Base-by-base conservation (phyloP, 2,329 filamentous ascomycete genomes). In the Esteya vermicola region DNA sequence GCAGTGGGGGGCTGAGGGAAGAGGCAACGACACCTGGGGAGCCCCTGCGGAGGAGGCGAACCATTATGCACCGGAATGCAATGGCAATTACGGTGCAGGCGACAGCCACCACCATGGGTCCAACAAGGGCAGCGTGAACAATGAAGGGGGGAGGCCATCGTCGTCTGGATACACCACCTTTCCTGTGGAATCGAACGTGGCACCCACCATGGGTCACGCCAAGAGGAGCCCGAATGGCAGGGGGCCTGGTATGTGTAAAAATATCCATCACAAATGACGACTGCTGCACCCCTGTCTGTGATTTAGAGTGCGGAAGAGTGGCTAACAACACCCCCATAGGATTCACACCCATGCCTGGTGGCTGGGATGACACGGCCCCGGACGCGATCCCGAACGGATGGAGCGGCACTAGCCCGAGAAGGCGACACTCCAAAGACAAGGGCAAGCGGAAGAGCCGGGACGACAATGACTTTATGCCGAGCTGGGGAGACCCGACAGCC, bases 21-120 rank as follows among this genome's bases (percentile, higher is more conserved):
- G n/a, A 34, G 41, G 43, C 28, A 43, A 48, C n/a, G 45, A 44
- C 20, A 44, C 41, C 33, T 45, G 45, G 28, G 34, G 28, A n/a
- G 33, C 39, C 14, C 37, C 33, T 9, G n/a, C n/a, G n/a, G n/a
- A n/a, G n/a, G n/a, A n/a, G n/a, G n/a, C n/a, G n/a, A n/a, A n/a
- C n/a, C n/a, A n/a, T n/a, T n/a, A n/a, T n/a, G n/a, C n/a, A n/a
- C n/a, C n/a, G n/a, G 34, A 47, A n/a, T 45, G 39, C 23, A 42
- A 41, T 30, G 20, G 33, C 10, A 26, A 26, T 14, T 38, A 40
- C 27, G 26, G 33, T 12, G 27, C 30, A n/a, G 23, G 33, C 19
- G 26, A 33, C 36, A 30, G n/a, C n/a, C n/a, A 37, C 9, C 2
- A 3, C 26, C 8, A 19, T 9, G 8, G 20, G 10, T 14, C 23